These are phyloP conservation scores for Neurospora pannonica DNA, from an alignment of 495 filamentous ascomycete species.

Conservation along the genomic window DNA sequence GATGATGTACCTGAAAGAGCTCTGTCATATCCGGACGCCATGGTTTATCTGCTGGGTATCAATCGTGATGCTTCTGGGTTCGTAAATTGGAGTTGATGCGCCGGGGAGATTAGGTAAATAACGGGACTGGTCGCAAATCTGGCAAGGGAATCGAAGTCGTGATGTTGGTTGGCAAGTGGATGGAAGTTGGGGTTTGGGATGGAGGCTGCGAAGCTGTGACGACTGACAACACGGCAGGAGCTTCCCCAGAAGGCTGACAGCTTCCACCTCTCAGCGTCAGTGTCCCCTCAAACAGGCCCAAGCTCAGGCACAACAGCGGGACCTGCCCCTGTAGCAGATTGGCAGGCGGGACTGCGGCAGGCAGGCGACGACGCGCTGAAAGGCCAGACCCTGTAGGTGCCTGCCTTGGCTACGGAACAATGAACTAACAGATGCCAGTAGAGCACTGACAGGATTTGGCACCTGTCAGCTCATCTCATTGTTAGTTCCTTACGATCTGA, in stretches of 20 bases:
- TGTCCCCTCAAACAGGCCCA: background rate
- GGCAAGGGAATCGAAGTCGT: background rate
- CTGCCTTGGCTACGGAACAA: background rate
- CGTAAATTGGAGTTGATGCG: slow-evolving; percentile 3
- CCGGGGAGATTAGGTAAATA: background rate
- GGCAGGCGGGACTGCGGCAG: background rate
- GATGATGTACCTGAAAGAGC: slow-evolving; percentile 74
- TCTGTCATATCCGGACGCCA: slow-evolving; percentile 89
- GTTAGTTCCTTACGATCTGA: background rate
- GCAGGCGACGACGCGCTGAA: background rate
- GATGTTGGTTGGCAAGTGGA: slow-evolving; percentile 3
- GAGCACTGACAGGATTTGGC: background rate
- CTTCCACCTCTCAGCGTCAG: background rate
- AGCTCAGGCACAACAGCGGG: slow-evolving; percentile 3
- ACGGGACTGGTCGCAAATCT: background rate
- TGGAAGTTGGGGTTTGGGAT: slow-evolving; percentile 1
- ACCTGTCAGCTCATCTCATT: background rate
- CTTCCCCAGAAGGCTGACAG: slow-evolving; percentile 6
- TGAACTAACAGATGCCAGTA: background rate
- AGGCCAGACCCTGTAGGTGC: background rate
- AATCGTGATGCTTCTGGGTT: slow-evolving; percentile 1
- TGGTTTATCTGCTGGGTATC: slow-evolving; percentile 24
- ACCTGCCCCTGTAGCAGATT: background rate
- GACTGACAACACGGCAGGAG: slow-evolving; percentile 4
- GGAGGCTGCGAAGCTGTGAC: slow-evolving; percentile 17